Base-by-base conservation (phyloP, 305 asterid species). In the Fraxinus paxiana region DNA sequence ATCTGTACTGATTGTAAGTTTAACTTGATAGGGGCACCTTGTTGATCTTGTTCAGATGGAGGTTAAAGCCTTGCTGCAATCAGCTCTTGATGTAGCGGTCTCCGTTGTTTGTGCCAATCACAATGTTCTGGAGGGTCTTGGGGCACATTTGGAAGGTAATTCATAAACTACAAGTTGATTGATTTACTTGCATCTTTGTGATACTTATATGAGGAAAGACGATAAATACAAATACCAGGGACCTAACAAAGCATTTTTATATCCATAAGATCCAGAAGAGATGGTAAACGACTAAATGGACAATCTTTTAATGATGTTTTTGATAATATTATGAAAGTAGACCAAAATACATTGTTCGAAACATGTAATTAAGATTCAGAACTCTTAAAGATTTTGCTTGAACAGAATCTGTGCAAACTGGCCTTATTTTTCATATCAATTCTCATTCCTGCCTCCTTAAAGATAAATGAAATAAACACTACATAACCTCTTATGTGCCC, bases 21-120 rank as follows among this genome's bases (percentile, higher is more conserved):
- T 65, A n/a, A 76, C 72, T 78, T 77, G 82, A 84, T 84, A 96
- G 99, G 99, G 99, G 22, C 96, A 90, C 83, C 97, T 96, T 75
- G 98, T 94, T 61, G 97, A 94, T 89, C 97, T 96, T n/a, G 98
- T 94, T 41, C 99, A 96, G 87, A 82, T 84, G 69, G 99, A 96
- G 92, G 99, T 96, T 75, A 96, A 87, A 84, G 80, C 84, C 10
- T 77, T 96, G 86, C 89, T 96, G 80, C 98, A 92, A 86, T 90
- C 98, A 26, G 98, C 99, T 73, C 97, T 96, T 76, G 95, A 90
- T 63, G 97, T 91, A 67, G 99, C 99, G 26, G 90, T 96, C 37
- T 90, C 90, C 0, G 98, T 96, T 76, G 96, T 31, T 31, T 31
- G 97, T 73, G 99, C 99, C 69, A 96, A 96, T 87, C 94, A 91